Base-by-base conservation (phyloP, 306 rosid species). In the Sicyos edulis region DNA sequence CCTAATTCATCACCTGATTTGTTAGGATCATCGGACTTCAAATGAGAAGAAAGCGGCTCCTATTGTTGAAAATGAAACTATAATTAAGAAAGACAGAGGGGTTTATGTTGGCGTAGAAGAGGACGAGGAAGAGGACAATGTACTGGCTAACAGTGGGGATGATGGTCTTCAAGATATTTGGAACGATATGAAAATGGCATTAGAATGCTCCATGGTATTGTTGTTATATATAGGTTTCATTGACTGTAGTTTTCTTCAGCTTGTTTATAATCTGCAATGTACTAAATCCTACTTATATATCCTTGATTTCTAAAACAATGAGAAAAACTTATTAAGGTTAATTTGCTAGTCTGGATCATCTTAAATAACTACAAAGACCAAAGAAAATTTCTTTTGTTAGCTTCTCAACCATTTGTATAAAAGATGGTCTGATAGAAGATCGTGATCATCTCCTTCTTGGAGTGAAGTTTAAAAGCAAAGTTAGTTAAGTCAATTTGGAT, bases 101-200 rank as follows among this genome's bases (percentile, higher is more conserved):
- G 80, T 81, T 78, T 93, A 87, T 73, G 45, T 87, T 68, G 96
- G 97, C 75, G 79, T 84, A 10, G 82, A 78, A 40, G 95, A 86
- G 61, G 89, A 82, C 44, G 63, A 74, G n/a, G 45, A 34, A 3
- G 40, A 34, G 40, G 40, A 34, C 69, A 77, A 13, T 49, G 80
- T 8, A 22, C 42, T 47, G n/a, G 72, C 57, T 22, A 68, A 77
- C 26, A 22, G 59, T 16, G 81, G 65, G 79, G 93, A 87, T 56
- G 96, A 88, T 32, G 97, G 87, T 37, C 80, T 90, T 9, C 86
- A 67, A 2, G 95, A 93, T 76, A 85, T 89, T 45, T 93, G 99
- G 99, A 88, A 79, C 74, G 97, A 93, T 70, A 83, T 90, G 96
- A 82, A 91, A 12, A 83, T 91, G 92, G 87, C 86, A 0, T 78